Conservation (phyloP, 768 basidiomycete species). For the Chalciporus sphaerocephalus region DNA sequence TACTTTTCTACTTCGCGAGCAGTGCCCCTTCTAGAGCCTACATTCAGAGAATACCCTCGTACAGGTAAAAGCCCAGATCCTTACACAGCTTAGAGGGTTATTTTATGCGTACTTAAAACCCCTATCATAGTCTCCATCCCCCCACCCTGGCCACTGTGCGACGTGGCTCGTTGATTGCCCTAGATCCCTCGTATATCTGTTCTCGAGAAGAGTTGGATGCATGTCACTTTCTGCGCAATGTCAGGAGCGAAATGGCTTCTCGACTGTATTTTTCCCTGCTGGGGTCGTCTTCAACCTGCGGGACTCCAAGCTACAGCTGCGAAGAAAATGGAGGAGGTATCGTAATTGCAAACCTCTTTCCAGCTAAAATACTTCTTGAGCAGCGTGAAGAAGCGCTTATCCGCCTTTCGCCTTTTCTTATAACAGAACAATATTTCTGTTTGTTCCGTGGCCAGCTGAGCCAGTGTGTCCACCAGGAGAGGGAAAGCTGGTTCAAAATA, state of each 20-base stretch:
- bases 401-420: constrained; percentile 91
- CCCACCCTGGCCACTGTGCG: not conserved
- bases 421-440: constrained; percentile 87
- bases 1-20: not conserved
- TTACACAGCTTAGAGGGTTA: not conserved
- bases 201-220: not conserved
- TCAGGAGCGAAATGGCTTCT: constrained; percentile 65
- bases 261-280: constrained; percentile 50
- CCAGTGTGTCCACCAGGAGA: constrained; percentile 75
- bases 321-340: not conserved
- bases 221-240: constrained; percentile 21
- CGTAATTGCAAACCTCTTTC: constrained; percentile 46
- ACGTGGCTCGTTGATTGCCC: not conserved
- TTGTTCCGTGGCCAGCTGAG: constrained; percentile 49
- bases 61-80: not conserved
- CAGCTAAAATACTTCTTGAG: constrained; percentile 76
- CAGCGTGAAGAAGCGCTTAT: constrained; percentile 79
- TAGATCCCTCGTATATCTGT: not conserved
- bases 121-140: too few species aligned
- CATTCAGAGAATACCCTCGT: constrained; percentile 5
- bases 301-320: constrained; percentile 1
- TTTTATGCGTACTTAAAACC: not conserved
- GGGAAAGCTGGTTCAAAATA: constrained; percentile 95
- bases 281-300: constrained; percentile 63
- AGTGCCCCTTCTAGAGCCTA: constrained; percentile 6